These are phyloP conservation scores for Marasmius tenuissimus DNA, from an alignment of 1,284 basidiomycete genomes.

Conservation along the genomic window DNA sequence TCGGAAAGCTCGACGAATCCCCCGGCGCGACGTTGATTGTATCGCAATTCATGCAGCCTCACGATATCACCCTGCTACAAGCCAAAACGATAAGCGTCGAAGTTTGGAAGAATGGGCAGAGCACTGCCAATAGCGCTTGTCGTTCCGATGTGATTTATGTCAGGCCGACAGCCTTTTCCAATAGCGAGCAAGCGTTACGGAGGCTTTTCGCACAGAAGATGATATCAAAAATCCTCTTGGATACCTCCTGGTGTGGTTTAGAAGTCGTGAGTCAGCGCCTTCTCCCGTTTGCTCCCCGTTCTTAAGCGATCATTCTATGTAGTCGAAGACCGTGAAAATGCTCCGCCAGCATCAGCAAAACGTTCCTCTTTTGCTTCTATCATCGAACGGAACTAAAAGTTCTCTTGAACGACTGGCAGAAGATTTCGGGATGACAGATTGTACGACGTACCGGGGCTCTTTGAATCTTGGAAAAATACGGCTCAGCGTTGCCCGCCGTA, in stretches of 20 bases:
- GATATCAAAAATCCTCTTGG: not conserved
- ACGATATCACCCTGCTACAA: not conserved
- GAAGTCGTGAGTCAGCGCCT: not conserved
- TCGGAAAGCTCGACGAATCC: not conserved
- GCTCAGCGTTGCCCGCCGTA: not conserved
- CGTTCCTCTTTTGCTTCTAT: not conserved
- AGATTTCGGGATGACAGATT: not conserved
- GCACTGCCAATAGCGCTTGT: not conserved
- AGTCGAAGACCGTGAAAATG: not conserved
- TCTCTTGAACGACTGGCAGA: not conserved
- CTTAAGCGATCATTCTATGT: not conserved
- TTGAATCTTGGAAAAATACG: not conserved
- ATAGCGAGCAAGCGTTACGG: not conserved
- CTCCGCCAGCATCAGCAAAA: not conserved
- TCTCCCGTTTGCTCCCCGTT: not conserved
- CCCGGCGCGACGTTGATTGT: not conserved
- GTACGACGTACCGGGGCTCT: not conserved
- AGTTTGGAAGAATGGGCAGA: not conserved
- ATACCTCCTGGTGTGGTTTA: not conserved
- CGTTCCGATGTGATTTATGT: not conserved
- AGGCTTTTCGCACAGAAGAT: not conserved
- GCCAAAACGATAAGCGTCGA: not conserved
- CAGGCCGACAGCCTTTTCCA: not conserved
- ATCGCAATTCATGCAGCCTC: not conserved
- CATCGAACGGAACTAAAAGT: not conserved